A percentile compares a stretch with the other conserved stretches of the same genome.
Conservation (phyloP, 2,329 filamentous ascomycete species). For the Botrytis aclada region DNA sequence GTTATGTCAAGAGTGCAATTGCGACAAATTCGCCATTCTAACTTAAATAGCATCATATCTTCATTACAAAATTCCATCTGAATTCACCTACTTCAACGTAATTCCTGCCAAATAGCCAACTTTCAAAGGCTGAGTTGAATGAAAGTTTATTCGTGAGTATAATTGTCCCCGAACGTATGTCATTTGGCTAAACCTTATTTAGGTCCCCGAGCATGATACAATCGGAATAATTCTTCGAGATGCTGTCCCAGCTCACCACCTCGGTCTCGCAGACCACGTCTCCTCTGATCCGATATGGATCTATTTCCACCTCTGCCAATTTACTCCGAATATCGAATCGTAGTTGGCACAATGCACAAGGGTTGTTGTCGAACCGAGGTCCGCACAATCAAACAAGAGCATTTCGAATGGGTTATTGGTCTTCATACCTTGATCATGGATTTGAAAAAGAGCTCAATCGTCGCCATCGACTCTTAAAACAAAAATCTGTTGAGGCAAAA, state of each 20-base stretch:
- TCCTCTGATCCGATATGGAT: constrained; percentile 17
- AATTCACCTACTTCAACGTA: no score
- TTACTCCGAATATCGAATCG: constrained; percentile 24
- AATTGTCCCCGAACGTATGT: background rate
- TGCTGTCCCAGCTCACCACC: constrained; percentile 32
- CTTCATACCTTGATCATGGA: constrained; percentile 43
- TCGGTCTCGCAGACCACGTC: constrained; percentile 25
- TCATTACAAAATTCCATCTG: background rate
- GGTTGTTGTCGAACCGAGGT: background rate
- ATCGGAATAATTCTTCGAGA: constrained; percentile 24
- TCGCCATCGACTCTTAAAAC: constrained; percentile 44
- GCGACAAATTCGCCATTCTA: background rate
- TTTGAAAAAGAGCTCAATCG: constrained; percentile 45
- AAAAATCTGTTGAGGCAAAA: constrained; percentile 46
- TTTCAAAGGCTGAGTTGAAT: background rate
- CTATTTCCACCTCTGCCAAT: constrained; percentile 19
- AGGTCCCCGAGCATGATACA: constrained; percentile 26
- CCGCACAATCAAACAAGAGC: constrained; percentile 38
- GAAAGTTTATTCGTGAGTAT: background rate
- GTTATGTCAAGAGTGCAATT: background rate
- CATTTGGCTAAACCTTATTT: background rate
- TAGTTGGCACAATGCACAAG: constrained; percentile 38
- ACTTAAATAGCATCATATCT: background rate
- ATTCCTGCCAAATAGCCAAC: background rate
- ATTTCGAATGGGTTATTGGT: constrained; percentile 50